A percentile compares a stretch with the other conserved stretches of the same genome.
These are phyloP conservation scores for Myrica gale DNA, from an alignment of 306 rosid genomes.

Conservation along the genomic window DNA sequence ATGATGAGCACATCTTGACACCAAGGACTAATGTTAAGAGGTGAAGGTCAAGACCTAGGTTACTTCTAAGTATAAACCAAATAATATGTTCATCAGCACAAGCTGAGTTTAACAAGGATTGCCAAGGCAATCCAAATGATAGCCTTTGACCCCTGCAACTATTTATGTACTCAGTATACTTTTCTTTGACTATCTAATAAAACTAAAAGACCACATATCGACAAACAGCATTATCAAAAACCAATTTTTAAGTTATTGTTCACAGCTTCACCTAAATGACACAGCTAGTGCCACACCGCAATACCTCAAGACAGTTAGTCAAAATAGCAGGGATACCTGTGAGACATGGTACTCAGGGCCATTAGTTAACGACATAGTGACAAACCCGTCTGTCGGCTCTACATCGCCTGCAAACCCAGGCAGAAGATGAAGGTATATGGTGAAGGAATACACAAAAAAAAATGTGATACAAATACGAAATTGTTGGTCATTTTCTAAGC, in stretches of 20 bases:
- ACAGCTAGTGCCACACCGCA: constrained; percentile 4
- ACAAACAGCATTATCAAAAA: constrained; percentile 1
- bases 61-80: no score
- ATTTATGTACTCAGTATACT: no score
- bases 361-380: constrained; percentile 81
- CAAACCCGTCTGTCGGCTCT: constrained; percentile 74
- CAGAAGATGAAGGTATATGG: constrained; percentile 20
- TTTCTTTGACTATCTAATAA: not conserved
- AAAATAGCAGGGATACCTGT: constrained; percentile 56
- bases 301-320: constrained; percentile 20
- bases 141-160: no score
- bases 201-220: not conserved
- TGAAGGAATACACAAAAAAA: not conserved
- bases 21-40: not conserved
- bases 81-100: not conserved
- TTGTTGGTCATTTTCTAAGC: constrained; percentile 14
- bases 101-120: not conserved
- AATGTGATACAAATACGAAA: not conserved
- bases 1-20: not conserved
- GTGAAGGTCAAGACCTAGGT: not conserved
- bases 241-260: not conserved
- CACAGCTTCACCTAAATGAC: not conserved
- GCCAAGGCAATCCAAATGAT: not conserved
- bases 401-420: constrained; percentile 56
- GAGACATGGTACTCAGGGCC: constrained; percentile 97